Base-by-base conservation (phyloP, 169 alveolate species). In the Babesia bigemina region DNA sequence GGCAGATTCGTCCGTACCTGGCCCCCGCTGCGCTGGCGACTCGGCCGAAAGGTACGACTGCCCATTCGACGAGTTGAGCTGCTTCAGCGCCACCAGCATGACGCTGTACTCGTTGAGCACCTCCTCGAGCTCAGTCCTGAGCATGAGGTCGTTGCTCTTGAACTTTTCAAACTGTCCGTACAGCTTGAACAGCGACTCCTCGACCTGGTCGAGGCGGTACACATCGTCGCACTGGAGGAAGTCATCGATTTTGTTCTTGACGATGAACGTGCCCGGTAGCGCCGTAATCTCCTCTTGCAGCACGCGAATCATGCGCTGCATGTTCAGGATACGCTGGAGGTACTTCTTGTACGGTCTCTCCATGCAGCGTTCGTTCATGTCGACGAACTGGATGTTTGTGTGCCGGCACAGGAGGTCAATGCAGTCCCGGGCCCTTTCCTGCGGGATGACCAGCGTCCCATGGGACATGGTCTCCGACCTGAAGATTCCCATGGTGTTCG, bases 361-460 rank as follows among this genome's bases (percentile, higher is more conserved):
- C 94, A 95, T 88, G 28, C 95, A 70, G 39, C 82, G 75, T 50
- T 85, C 93, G 63, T 91, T 91, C 96, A 93, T 93, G 56, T 95
- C 98, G 26, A 92, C 90, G 66, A 94, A 92, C 73, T 93, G 97
- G 44, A 95, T 79, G 79, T 92, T 89, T 21, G 93, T 91, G 39
- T 91, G 79, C 33, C 93, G 82, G 42, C 97, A 95, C n/a, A 95
- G 86, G 65, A 91, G 85, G 71, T 92, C 96, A 24, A 95, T 60
- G 69, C 92, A 94, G 59, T 91, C 95, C 44, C 95, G 81, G 14
- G 98, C 98, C 39, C 96, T 73, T 69, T 95, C 97, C 62, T 90
- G 91, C 48, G 98, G 98, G 53, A 95, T 85, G 71, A 95, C 97
- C 69, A 95, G 85, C 53, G 98, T 95, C 84, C 98, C 98, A 67